Percentiles rank a stretch among this genome's conserved stretches.
Conservation (phyloP, 306 rosid genomes). For the Prunus fruticosa region DNA sequence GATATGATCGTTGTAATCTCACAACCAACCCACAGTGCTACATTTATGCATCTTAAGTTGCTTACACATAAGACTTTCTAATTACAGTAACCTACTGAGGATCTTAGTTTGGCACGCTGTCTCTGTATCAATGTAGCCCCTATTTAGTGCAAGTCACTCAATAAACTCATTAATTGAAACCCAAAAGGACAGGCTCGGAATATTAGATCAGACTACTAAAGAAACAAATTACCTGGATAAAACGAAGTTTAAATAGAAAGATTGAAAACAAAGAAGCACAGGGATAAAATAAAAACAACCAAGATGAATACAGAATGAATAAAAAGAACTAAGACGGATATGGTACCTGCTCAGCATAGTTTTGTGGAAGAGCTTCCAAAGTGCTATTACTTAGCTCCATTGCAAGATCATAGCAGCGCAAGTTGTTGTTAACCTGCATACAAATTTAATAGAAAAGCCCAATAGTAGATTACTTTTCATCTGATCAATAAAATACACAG, state of each 20-base stretch:
- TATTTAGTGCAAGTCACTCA: background rate
- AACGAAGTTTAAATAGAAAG: background rate
- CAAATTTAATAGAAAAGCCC: conserved; percentile 14
- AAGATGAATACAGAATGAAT: conserved; percentile 6
- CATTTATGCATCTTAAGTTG: background rate
- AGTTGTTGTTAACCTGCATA: conserved; percentile 84
- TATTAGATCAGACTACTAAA: background rate
- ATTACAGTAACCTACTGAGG: background rate
- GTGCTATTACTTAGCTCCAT: conserved; percentile 90
- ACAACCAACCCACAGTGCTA: background rate
- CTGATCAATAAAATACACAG: conserved; percentile 14
- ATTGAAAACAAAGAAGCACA: background rate
- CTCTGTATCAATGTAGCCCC: background rate
- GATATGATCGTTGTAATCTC: background rate
- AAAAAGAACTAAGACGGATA: conserved; percentile 24
- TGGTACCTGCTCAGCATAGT: conserved; percentile 87
- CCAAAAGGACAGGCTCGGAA: background rate
- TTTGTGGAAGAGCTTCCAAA: conserved; percentile 87
- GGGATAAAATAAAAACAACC: background rate
- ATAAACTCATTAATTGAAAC: background rate
- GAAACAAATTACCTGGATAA: background rate
- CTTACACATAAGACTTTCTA: background rate
- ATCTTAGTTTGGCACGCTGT: background rate
- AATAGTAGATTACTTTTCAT: conserved; percentile 13
- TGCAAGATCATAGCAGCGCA: conserved; percentile 98